These are phyloP conservation scores for Ascodesmis nigricans DNA, from an alignment of 495 filamentous ascomycete genomes.

Conservation along the genomic window DNA sequence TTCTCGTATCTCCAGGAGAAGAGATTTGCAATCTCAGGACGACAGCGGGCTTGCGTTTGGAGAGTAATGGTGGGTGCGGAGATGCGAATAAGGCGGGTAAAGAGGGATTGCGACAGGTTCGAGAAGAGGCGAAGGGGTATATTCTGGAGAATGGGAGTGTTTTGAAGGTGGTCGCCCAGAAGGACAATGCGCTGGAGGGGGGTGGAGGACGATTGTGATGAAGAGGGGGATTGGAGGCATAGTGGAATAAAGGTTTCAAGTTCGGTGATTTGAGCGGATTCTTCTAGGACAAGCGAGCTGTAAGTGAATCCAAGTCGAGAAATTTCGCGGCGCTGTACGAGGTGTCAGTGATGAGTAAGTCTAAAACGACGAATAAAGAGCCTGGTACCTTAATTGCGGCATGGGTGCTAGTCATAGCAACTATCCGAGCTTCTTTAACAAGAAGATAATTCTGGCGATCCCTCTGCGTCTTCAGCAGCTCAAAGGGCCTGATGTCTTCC, in stretches of 20 bases:
- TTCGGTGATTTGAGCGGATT: constrained; percentile 94
- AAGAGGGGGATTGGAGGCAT: constrained; percentile 65
- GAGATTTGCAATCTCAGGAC: constrained; percentile 65
- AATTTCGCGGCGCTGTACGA: constrained; percentile 48
- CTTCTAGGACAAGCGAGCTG: constrained; percentile 96
- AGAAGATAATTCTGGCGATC: constrained; percentile 93
- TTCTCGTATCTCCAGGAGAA: constrained; percentile 85
- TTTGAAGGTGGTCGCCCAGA: constrained; percentile 89
- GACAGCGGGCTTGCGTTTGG: constrained; percentile 76
- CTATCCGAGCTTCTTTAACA: constrained; percentile 80
- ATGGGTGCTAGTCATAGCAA: constrained; percentile 97
- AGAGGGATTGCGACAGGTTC: constrained; percentile 86
- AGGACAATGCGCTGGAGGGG: constrained; percentile 73
- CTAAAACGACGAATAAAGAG: background rate
- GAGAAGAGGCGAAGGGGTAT: constrained; percentile 91
- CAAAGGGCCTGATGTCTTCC: constrained; percentile 84
- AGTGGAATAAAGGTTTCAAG: constrained; percentile 91
- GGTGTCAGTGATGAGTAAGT: constrained; percentile 1
- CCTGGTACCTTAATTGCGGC: constrained; percentile 58
- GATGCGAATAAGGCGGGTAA: constrained; percentile 69
- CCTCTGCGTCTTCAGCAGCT: constrained; percentile 65
- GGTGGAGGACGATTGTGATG: constrained; percentile 46
- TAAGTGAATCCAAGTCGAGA: constrained; percentile 82
- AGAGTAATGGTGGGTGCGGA: constrained; percentile 77
- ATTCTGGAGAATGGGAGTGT: constrained; percentile 87